Evolutionary conservation across 345 rosid species (phyloP).

Genomic region (Salix exigua): DNA sequence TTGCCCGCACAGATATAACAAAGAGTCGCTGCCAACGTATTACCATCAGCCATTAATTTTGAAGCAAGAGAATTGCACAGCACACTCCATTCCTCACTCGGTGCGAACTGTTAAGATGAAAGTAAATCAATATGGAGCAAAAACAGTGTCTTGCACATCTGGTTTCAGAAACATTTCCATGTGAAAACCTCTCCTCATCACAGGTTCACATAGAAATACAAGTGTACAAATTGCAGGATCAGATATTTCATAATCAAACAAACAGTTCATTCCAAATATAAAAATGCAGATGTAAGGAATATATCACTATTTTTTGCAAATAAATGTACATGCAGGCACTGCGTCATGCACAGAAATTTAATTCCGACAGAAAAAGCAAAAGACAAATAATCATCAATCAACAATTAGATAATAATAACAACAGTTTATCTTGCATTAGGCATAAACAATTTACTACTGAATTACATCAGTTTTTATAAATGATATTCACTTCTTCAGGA

Average conservation of each 20-base stretch:
- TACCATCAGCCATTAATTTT: constrained; percentile 68
- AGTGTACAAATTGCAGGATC: background rate
- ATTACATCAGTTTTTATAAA: background rate
- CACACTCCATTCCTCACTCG: constrained; percentile 76
- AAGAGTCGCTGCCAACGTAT: constrained; percentile 84
- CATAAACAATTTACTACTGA: background rate
- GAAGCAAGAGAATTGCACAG: constrained; percentile 85
- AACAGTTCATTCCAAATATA: background rate
- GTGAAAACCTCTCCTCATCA: background rate
- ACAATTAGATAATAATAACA: background rate
- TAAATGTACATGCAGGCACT: background rate
- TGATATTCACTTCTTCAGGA: background rate
- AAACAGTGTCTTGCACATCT: background rate
- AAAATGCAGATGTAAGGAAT: background rate
- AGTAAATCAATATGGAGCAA: constrained; percentile 1
- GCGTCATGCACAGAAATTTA: background rate
- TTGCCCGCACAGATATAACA: constrained; percentile 97
- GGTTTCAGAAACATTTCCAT: background rate
- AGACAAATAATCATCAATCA: background rate
- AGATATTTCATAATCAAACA: background rate
- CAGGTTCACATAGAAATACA: background rate
- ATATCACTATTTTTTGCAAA: background rate
- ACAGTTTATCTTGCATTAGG: background rate
- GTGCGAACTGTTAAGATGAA: constrained; percentile 67
- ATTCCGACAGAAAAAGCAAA: background rate